Conservation (phyloP, 2,329 filamentous ascomycete genomes). For the Penicillium janthinellum region DNA sequence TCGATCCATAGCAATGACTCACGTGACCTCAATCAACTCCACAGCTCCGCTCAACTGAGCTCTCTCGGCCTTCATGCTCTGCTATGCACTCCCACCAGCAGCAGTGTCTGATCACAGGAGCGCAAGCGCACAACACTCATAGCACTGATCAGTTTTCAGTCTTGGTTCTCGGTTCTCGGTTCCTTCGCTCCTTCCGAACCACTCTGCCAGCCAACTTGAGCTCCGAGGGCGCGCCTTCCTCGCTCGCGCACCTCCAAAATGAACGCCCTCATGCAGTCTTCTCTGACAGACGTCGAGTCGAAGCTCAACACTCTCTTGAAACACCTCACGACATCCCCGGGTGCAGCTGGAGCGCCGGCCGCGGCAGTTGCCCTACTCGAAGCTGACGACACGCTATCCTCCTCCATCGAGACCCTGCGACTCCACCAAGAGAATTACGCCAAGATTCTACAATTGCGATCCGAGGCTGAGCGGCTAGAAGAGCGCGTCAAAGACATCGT, state of each 20-base stretch:
- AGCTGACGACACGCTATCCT: slow-evolving; percentile 45
- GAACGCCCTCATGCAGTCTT: slow-evolving; percentile 42
- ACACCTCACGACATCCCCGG: slow-evolving; percentile 47
- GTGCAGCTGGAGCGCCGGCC: slow-evolving; percentile 46
- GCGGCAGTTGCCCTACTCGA: slow-evolving; percentile 44
- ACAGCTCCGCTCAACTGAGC: neutral
- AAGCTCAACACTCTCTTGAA: slow-evolving; percentile 46
- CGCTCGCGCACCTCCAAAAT: slow-evolving; percentile 29
- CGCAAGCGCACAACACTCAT: too few species aligned
- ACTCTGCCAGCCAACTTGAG: neutral
- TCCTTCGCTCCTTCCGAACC: neutral
- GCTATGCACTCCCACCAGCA: neutral
- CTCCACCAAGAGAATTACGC: slow-evolving; percentile 49
- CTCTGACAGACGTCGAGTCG: slow-evolving; percentile 46
- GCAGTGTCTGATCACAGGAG: neutral
- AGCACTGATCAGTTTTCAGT: neutral
- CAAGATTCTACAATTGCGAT: slow-evolving; percentile 44
- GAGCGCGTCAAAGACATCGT: slow-evolving; percentile 46
- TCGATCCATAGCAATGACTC: neutral
- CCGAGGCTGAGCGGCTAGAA: slow-evolving; percentile 44
- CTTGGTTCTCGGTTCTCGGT: too few species aligned
- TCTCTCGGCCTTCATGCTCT: neutral
- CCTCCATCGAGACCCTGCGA: slow-evolving; percentile 46
- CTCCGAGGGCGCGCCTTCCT: neutral
- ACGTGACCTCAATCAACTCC: neutral